Evolutionary conservation across 2,329 filamentous ascomycete species (phyloP).

Genomic region (Niveomyces coronatus): DNA sequence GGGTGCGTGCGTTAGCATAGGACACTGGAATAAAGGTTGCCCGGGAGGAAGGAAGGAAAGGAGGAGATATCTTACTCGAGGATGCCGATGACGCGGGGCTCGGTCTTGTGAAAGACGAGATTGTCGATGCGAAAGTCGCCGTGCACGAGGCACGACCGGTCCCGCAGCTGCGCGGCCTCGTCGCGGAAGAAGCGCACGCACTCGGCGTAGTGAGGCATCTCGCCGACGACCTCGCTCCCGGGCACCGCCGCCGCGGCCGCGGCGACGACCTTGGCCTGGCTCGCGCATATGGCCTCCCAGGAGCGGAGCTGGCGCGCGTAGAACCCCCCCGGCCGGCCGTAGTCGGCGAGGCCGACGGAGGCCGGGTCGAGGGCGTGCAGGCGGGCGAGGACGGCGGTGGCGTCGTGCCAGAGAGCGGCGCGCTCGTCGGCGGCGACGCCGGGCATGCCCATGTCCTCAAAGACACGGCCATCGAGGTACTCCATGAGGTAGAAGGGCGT

Average conservation of each 20-base stretch:
- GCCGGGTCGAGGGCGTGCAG: slow-evolving; percentile 62
- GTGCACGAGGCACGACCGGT: slow-evolving; percentile 65
- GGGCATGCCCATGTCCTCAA: slow-evolving; percentile 70
- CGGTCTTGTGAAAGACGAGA: slow-evolving; percentile 69
- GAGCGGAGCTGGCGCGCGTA: slow-evolving; percentile 77
- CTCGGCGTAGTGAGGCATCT: slow-evolving; percentile 68
- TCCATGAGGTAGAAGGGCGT: slow-evolving; percentile 91
- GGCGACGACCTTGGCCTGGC: slow-evolving; percentile 57
- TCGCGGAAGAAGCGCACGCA: slow-evolving; percentile 65
- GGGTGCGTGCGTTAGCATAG: slow-evolving; percentile 12
- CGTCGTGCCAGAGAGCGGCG: slow-evolving; percentile 67
- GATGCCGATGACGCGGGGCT: slow-evolving; percentile 73
- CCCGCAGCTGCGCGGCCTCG: slow-evolving; percentile 52
- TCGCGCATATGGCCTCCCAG: slow-evolving; percentile 60
- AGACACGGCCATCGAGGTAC: slow-evolving; percentile 77
- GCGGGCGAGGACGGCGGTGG: slow-evolving; percentile 67
- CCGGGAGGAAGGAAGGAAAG: not conserved
- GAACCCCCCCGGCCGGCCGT: slow-evolving; percentile 61
- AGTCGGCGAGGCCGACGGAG: slow-evolving; percentile 53
- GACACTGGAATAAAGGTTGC: not conserved
- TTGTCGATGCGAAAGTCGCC: slow-evolving; percentile 86
- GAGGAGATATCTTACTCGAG: slow-evolving; percentile 48
- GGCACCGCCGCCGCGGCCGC: slow-evolving; percentile 60
- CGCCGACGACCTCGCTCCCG: too few species aligned
- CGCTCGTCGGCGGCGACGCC: slow-evolving; percentile 56